Conservation (phyloP, 495 filamentous ascomycete genomes). For the Hypoxylon perforatum region DNA sequence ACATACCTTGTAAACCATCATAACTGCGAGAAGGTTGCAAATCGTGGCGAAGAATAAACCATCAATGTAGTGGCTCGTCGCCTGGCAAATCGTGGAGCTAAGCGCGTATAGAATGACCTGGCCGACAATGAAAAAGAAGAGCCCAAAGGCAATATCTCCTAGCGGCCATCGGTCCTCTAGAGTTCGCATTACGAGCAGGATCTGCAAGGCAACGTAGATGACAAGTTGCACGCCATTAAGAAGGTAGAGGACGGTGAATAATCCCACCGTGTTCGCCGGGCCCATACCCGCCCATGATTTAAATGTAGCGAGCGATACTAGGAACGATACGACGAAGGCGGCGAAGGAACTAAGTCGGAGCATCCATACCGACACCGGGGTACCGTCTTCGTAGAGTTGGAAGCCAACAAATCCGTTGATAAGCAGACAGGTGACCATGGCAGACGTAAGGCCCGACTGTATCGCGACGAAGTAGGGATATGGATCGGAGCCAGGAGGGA, state of each 20-base stretch:
- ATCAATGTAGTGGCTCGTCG: slow-evolving; percentile 91
- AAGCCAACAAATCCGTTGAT: slow-evolving; percentile 99
- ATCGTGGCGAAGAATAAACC: slow-evolving; percentile 95
- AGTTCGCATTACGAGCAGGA: slow-evolving; percentile 88
- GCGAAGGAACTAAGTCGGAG: slow-evolving; percentile 78
- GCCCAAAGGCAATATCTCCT: slow-evolving; percentile 91
- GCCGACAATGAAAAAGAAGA: slow-evolving; percentile 90
- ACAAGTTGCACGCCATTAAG: slow-evolving; percentile 87
- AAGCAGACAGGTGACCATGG: slow-evolving; percentile 86
- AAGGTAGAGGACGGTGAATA: slow-evolving; percentile 94
- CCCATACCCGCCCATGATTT: slow-evolving; percentile 88
- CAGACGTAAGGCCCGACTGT: slow-evolving; percentile 90
- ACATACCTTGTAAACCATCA: slow-evolving; percentile 99
- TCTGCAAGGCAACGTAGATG: slow-evolving; percentile 88
- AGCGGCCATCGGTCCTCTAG: slow-evolving; percentile 96
- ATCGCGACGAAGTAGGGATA: slow-evolving; percentile 93
- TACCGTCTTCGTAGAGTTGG: slow-evolving; percentile 99
- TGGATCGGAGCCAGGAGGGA: slow-evolving; percentile 79
- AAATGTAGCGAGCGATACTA: slow-evolving; percentile 91
- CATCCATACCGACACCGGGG: slow-evolving; percentile 92
- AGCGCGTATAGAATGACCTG: slow-evolving; percentile 94
- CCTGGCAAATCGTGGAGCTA: slow-evolving; percentile 84
- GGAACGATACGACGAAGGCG: slow-evolving; percentile 89
- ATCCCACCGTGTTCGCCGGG: slow-evolving; percentile 83
- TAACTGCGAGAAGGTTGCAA: slow-evolving; percentile 93